A percentile compares a stretch with the other conserved stretches of the same genome.
Conservation (phyloP, 106 monocot genomes). For the Agapanthus africanus region DNA sequence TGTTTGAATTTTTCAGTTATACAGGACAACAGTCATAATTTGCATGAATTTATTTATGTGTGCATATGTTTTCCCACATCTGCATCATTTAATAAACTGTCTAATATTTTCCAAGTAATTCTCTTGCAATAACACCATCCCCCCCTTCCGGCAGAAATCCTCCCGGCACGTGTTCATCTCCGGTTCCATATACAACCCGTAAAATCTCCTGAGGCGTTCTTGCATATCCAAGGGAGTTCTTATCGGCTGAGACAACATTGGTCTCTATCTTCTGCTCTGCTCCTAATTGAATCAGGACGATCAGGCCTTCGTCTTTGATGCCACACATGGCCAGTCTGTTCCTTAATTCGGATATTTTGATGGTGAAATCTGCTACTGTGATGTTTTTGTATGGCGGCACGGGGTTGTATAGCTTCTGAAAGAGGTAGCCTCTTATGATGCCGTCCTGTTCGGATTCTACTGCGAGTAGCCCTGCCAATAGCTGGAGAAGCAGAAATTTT, state of each 20-base stretch:
- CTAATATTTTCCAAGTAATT: constrained; percentile 5
- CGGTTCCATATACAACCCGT: constrained; percentile 26
- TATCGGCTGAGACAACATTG: constrained; percentile 33
- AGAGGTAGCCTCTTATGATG: constrained; percentile 27
- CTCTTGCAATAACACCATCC: constrained; percentile 32
- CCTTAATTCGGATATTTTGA: constrained; percentile 20
- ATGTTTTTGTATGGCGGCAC: constrained; percentile 27
- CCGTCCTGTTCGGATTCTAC: constrained; percentile 53
- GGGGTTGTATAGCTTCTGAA: constrained; percentile 9
- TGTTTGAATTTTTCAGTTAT: too few relatives aligned
- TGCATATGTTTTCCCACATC: too few relatives aligned
- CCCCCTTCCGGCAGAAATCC: constrained; percentile 40
- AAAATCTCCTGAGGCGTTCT: constrained; percentile 35
- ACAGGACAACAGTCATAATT: too few relatives aligned
- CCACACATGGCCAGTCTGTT: constrained; percentile 38
- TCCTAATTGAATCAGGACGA: constrained; percentile 26
- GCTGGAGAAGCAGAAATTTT: constrained; percentile 7
- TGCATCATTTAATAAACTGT: too few relatives aligned
- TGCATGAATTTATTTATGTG: too few relatives aligned
- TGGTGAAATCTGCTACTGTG: constrained; percentile 43
- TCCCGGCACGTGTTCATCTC: constrained; percentile 33
- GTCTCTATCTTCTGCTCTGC: constrained; percentile 30
- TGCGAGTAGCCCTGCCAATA: constrained; percentile 36
- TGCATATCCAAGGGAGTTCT: constrained; percentile 26
- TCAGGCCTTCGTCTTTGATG: constrained; percentile 41